These are phyloP conservation scores for Arachis monticola DNA, from an alignment of 331 rosid species.

Conservation along the genomic window DNA sequence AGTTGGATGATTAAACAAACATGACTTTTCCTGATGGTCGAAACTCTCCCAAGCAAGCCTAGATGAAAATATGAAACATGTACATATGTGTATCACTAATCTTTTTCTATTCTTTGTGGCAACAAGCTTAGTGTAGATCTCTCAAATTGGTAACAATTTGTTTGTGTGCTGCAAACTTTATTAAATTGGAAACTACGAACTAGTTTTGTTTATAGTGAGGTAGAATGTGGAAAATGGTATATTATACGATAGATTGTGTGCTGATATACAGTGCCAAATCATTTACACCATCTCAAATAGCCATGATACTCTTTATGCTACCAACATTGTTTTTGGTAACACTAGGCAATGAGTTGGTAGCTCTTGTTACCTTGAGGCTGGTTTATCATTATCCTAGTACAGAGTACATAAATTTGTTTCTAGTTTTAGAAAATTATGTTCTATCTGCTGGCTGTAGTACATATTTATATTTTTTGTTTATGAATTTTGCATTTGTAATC, in stretches of 20 bases:
- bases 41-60: not conserved
- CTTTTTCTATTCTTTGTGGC: not conserved
- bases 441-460: not conserved
- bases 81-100: too few relatives aligned
- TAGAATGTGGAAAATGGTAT: not conserved
- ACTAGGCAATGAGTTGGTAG: too few relatives aligned
- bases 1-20: not conserved
- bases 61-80: not conserved
- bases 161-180: not conserved
- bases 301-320: not conserved
- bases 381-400: constrained; percentile 19
- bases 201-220: not conserved
- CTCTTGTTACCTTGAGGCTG: not conserved
- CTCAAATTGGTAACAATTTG: not conserved
- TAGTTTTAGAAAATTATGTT: constrained; percentile 33
- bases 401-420: not conserved
- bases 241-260: too few relatives aligned
- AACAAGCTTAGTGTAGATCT: not conserved
- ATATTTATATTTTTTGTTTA: not conserved
- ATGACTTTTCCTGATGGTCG: not conserved
- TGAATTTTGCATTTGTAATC: not conserved
- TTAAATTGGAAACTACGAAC: not conserved
- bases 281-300: constrained; percentile 3
- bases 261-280: too few relatives aligned
- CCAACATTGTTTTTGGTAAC: too few relatives aligned